Percentiles rank a stretch among this genome's conserved stretches.
Evolutionary conservation across 2,329 filamentous ascomycete species (phyloP).

Genomic region (Pyricularia pennisetigena): DNA sequence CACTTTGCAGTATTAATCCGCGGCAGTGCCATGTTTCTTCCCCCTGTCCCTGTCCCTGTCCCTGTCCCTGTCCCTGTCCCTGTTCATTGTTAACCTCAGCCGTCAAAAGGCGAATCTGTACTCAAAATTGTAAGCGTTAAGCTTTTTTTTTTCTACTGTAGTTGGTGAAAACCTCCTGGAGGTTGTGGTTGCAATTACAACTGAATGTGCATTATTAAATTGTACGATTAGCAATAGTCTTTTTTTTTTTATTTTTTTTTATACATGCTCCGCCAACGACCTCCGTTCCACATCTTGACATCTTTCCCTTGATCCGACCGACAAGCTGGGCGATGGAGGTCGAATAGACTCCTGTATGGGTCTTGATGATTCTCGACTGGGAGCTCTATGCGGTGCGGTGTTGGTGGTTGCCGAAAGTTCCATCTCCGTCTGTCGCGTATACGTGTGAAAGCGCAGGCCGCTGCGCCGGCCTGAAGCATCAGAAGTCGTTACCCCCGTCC

Average conservation of each 20-base stretch:
- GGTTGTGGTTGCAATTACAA: too few species aligned
- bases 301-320: not conserved
- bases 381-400: not conserved
- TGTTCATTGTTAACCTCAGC: not conserved
- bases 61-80: not conserved
- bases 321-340: not conserved
- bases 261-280: not conserved
- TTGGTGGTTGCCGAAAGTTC: not conserved
- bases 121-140: too few species aligned
- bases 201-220: too few species aligned
- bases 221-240: too few species aligned
- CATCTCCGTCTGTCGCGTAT: not conserved
- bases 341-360: not conserved
- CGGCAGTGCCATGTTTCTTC: not conserved
- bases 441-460: not conserved
- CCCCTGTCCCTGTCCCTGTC: not conserved
- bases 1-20: not conserved
- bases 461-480: not conserved
- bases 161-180: too few species aligned
- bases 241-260: too few species aligned
- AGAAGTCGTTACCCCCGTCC: not conserved
- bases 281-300: not conserved
- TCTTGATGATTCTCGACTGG: not conserved
- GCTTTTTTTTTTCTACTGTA: too few species aligned
- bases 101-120: too few species aligned